Conservation (phyloP, 257 asterid genomes). For the Solanum bulbocastanum region DNA sequence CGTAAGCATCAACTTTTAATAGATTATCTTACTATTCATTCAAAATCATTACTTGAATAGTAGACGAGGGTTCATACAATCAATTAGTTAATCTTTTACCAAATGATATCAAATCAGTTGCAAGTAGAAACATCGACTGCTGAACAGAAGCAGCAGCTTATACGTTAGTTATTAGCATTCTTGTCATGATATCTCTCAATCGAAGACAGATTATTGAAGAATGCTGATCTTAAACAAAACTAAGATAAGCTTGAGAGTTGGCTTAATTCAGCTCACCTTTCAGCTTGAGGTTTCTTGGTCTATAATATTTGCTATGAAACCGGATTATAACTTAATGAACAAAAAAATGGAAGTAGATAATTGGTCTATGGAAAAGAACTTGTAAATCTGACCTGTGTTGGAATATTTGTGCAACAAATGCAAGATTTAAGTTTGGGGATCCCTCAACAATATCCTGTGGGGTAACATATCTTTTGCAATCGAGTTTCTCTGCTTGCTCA, state of each 20-base stretch:
- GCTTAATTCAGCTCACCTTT: background rate
- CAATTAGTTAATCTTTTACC: background rate
- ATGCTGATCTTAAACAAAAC: background rate
- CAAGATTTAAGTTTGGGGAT: conserved; percentile 76
- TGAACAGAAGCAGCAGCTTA: background rate
- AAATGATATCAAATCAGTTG: background rate
- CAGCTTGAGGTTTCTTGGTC: background rate
- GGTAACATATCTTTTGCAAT: conserved; percentile 77
- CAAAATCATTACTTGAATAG: background rate
- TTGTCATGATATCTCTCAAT: background rate
- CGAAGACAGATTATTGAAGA: background rate
- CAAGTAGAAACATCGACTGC: background rate
- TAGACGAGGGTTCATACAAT: background rate
- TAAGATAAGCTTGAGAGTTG: background rate
- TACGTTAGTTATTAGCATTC: background rate
- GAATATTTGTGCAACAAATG: conserved; percentile 95
- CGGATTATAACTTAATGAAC: background rate
- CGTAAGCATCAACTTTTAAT: background rate
- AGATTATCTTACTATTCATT: background rate
- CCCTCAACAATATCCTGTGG: conserved; percentile 91
- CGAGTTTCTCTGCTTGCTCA: conserved; percentile 87
- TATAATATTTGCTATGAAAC: background rate
- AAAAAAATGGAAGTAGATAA: background rate
- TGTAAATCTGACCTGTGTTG: conserved; percentile 54
- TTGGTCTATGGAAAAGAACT: background rate